phyloP scores from a whole-genome alignment of 768 basidiomycete genomes.

The Roridomyces roridus region DNA sequence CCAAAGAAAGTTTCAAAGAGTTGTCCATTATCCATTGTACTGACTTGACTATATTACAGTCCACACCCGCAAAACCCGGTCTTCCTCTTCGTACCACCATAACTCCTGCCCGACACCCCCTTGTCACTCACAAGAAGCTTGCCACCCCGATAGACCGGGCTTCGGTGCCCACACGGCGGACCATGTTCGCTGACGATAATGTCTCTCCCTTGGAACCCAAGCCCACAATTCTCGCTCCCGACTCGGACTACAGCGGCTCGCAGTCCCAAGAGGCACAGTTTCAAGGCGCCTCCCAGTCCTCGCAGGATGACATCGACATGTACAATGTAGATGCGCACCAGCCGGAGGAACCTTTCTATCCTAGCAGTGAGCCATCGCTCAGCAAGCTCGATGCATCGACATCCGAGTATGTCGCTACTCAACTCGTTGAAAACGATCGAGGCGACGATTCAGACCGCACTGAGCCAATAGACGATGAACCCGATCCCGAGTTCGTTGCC shows the following conservation, averaged over 20 bases:
- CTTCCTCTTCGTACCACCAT: slow-evolving; percentile 22
- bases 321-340: slow-evolving; percentile 17
- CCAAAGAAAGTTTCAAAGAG: slow-evolving; percentile 36
- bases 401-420: slow-evolving; percentile 13
- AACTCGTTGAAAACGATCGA: not conserved
- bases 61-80: slow-evolving; percentile 35
- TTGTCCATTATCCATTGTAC: slow-evolving; percentile 16
- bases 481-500: no score
- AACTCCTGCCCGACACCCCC: slow-evolving; percentile 48
- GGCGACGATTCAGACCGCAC: not conserved
- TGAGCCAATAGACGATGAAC: no score
- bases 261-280: slow-evolving; percentile 32
- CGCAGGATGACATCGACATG: slow-evolving; percentile 21
- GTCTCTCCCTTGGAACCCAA: not conserved
- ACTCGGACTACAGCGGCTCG: slow-evolving; percentile 50
- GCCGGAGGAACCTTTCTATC: slow-evolving; percentile 32
- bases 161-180: not conserved
- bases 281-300: slow-evolving; percentile 2
- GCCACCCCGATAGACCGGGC: slow-evolving; percentile 57
- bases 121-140: slow-evolving; percentile 57
- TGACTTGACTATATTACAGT: slow-evolving; percentile 27
- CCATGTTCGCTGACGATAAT: not conserved
- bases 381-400: slow-evolving; percentile 42
- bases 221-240: slow-evolving; percentile 56
- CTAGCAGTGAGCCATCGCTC: slow-evolving; percentile 46